phyloP scores from a whole-genome alignment of 768 basidiomycete species.

The Collybiopsis luxurians region DNA sequence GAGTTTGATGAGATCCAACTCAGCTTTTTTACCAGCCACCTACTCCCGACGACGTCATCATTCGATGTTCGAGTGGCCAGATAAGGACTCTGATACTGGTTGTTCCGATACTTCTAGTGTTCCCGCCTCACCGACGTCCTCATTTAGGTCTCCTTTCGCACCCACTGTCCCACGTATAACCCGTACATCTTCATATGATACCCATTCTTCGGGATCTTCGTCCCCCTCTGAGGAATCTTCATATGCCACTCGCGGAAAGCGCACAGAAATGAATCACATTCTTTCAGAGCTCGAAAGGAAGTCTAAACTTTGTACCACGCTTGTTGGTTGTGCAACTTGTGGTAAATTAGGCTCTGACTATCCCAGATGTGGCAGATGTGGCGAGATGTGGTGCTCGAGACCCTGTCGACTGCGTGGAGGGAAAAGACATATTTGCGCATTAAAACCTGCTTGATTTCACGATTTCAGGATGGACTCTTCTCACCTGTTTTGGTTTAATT shows the following conservation, averaged over 20 bases:
- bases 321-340: slow-evolving; percentile 48
- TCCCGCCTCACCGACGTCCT: slow-evolving; percentile 12
- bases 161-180: slow-evolving; percentile 35
- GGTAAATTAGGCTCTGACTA: slow-evolving; percentile 50
- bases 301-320: slow-evolving; percentile 45
- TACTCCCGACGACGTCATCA: slow-evolving; percentile 15
- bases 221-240: slow-evolving; percentile 10
- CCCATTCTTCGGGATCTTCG: slow-evolving; percentile 19
- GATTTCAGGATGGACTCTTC: too few species aligned
- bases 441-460: neutral
- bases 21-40: slow-evolving; percentile 18
- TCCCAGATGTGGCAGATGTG: slow-evolving; percentile 60
- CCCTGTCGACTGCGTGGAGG: slow-evolving; percentile 53
- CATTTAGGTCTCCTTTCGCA: slow-evolving; percentile 9
- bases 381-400: slow-evolving; percentile 63
- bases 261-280: slow-evolving; percentile 39
- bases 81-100: neutral
- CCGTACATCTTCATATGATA: slow-evolving; percentile 32
- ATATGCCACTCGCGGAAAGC: slow-evolving; percentile 7
- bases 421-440: slow-evolving; percentile 47
- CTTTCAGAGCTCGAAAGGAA: slow-evolving; percentile 48
- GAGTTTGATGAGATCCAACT: slow-evolving; percentile 15
- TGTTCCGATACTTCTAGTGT: slow-evolving; percentile 5
- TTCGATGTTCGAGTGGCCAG: slow-evolving; percentile 8
- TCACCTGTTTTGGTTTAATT: neutral